Evolutionary conservation across 495 filamentous ascomycete genomes (phyloP), one percentile per base, ranked within the genome.

Genomic region (Penicillium pulvis): DNA sequence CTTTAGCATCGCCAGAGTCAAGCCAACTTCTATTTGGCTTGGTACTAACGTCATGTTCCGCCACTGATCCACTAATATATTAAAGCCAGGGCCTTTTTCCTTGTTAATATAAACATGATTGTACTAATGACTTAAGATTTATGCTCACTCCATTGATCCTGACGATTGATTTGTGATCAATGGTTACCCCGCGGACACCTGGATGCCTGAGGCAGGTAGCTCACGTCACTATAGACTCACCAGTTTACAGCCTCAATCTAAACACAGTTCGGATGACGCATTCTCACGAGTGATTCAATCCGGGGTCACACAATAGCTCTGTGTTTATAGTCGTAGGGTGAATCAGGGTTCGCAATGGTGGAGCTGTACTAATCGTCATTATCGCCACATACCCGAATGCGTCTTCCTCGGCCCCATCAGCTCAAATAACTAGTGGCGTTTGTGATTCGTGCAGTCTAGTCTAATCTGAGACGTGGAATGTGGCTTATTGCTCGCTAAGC

Each of bases 341-440:
- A 45, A 45, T 45, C 42, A 45, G 23, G 42, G n/a, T 45, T 45
- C 42, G 2, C 16, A 20, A 23, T 23, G 20, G 58, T 61, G 58
- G 58, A 47, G 53, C 28, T 52, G 9, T 47, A 24, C 51, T 57
- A 28, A 56, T 51, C 58, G 58, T 61, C 58, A 61, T 45, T n/a
- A 4, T 45, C 33, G 57, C 57, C 61, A 63, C 60, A 63, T 57
- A 42, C 56, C 53, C 50, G 56, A 24, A 48, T 54, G 39, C 51
- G 50, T 41, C 31, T 35, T 23, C 20, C 20, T 19, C 31, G 31
- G 9, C 24, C 49, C 30, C 31, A 5, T n/a, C 33, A 3, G 33
- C n/a, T 17, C 30, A 6, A 35, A 6, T n/a, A 6, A n/a, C 4
- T 41, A 1, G 39, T 17, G 39, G 39, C 39, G 16, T n/a, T 41